Base-by-base conservation (phyloP, 1,139 yeast species). In the Pichia sp. region DNA sequence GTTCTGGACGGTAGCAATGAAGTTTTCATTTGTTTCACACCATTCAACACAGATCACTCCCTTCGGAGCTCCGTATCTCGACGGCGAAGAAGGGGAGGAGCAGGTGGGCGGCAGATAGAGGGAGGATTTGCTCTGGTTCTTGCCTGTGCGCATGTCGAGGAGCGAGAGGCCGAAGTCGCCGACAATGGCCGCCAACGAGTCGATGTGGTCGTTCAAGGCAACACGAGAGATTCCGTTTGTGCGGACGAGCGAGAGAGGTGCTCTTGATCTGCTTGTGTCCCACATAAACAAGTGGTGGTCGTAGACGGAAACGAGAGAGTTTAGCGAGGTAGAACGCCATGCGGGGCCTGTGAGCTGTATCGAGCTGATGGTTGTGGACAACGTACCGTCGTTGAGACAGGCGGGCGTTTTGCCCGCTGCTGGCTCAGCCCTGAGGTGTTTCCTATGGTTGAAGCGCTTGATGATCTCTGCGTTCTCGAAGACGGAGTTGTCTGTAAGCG, bases 151-250 rank as follows among this genome's bases (percentile, higher is more conserved):
- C 57, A 85, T 70, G 67, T 88, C 96, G 62, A 82, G 77, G 51
- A 88, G 70, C 0, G 92, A 82, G 4, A 87, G 77, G 1, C 95
- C 95, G 64, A 83, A 84, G 45, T 75, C 73, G 3, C 95, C 92
- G 53, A 87, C 82, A 4, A 86, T 69, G 0, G 88, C 87, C 40
- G 85, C 63, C 8, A 80, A 67, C 1, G 84, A 84, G 58, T 78
- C 78, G 40, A 78, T 72, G 26, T 69, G 62, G 0, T 75, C 71
- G 34, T 82, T 76, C 1, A 80, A 68, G 59, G 85, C 86, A 55
- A 85, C 78, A 54, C 79, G 75, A 15, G 68, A 65, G 3, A 83
- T 65, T 0, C 90, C 88, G 3, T 75, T 68, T 23, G 80, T 72
- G 45, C 76, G 76, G 34, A 82, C 75, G 51, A 83, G 81, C 54